These are phyloP conservation scores for Aureoboletus auriporus DNA, from an alignment of 768 basidiomycete genomes.

Conservation along the genomic window DNA sequence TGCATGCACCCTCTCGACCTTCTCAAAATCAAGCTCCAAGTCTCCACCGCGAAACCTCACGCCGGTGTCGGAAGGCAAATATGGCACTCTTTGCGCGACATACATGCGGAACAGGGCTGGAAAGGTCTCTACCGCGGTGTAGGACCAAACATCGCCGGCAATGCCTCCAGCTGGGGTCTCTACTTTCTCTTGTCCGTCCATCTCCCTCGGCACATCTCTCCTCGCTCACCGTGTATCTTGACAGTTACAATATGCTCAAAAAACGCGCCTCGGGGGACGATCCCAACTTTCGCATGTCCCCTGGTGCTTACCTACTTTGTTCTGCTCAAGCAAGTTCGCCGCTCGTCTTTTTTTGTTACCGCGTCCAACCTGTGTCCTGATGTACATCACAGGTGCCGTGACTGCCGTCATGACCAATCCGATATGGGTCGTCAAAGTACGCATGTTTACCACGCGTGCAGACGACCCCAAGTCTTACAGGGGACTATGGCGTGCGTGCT, in stretches of 20 bases:
- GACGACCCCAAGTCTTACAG: slow-evolving; percentile 72
- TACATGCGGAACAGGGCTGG: slow-evolving; percentile 74
- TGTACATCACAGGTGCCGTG: slow-evolving; percentile 62
- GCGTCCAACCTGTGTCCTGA: slow-evolving; percentile 10
- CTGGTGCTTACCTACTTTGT: slow-evolving; percentile 79
- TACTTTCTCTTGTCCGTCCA: slow-evolving; percentile 88
- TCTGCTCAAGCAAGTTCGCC: slow-evolving; percentile 95
- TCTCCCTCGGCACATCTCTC: background rate
- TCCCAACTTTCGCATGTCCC: slow-evolving; percentile 61
- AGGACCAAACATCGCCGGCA: slow-evolving; percentile 87
- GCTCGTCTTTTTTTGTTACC: slow-evolving; percentile 13
- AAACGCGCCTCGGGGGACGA: slow-evolving; percentile 68
- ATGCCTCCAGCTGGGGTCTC: slow-evolving; percentile 94
- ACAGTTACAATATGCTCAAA: slow-evolving; percentile 92
- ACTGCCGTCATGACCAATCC: slow-evolving; percentile 96
- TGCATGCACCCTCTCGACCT: slow-evolving; percentile 98
- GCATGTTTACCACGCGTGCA: slow-evolving; percentile 84
- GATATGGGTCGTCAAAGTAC: slow-evolving; percentile 95
- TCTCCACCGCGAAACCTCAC: slow-evolving; percentile 61
- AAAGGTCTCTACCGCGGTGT: slow-evolving; percentile 88
- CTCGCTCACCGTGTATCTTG: slow-evolving; percentile 2
- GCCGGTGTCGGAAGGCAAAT: slow-evolving; percentile 71
- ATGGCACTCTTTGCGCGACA: slow-evolving; percentile 67
- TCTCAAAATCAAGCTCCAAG: slow-evolving; percentile 91
- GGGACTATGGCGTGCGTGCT: slow-evolving; percentile 61